phyloP scores from a whole-genome alignment of 768 basidiomycete genomes.

The Naganishia vaughanmartiniae region DNA sequence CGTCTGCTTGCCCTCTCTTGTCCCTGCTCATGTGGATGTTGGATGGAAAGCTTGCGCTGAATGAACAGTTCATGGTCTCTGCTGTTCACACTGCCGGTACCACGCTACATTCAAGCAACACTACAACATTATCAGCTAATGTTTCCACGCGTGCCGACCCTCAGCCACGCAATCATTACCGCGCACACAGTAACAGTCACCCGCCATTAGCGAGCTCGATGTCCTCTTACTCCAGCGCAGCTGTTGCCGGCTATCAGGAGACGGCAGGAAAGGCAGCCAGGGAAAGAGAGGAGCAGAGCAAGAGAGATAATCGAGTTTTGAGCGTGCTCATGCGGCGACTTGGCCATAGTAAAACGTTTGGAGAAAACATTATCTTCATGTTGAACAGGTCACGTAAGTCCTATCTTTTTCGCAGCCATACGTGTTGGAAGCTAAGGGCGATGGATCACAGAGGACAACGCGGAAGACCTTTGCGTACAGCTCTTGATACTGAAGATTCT shows the following conservation, averaged over 20 bases:
- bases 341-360: constrained; percentile 87
- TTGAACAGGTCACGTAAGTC: constrained; percentile 87
- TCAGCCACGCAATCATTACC: constrained; percentile 21
- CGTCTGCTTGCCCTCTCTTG: background rate
- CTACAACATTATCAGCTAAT: constrained; percentile 14
- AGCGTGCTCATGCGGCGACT: constrained; percentile 77
- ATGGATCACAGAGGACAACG: constrained; percentile 63
- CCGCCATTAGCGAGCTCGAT: constrained; percentile 4
- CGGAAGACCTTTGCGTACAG: constrained; percentile 93
- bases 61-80: constrained; percentile 97
- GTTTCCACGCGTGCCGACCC: background rate
- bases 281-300: constrained; percentile 28
- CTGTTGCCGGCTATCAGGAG: background rate
- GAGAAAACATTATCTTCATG: constrained; percentile 99
- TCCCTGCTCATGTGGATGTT: background rate
- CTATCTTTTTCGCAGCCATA: background rate
- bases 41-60: constrained; percentile 70
- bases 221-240: background rate
- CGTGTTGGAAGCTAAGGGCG: background rate
- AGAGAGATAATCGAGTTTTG: constrained; percentile 67
- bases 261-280: constrained; percentile 6
- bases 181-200: constrained; percentile 27
- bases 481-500: constrained; percentile 88
- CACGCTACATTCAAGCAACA: constrained; percentile 13
- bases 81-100: background rate